Evolutionary conservation across 2,329 filamentous ascomycete species (phyloP).

Genomic region (Hymenoscyphus infarciens): DNA sequence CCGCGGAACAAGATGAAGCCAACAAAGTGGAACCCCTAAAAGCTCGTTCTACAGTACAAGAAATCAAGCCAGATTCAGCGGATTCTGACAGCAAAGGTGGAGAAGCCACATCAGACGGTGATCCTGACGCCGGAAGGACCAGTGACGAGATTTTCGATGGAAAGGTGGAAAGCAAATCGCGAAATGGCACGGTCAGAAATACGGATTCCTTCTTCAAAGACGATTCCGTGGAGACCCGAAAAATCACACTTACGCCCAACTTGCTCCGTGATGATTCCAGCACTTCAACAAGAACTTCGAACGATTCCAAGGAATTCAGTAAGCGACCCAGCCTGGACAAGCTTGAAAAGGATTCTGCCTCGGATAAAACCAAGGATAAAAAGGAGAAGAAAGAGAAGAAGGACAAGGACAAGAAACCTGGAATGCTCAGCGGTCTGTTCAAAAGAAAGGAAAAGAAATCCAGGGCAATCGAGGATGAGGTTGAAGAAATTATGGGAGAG

Average conservation of each 20-base stretch:
- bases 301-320: slow-evolving; percentile 48
- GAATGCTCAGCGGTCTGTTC: slow-evolving; percentile 62
- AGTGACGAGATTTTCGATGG: slow-evolving; percentile 67
- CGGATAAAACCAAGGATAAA: slow-evolving; percentile 67
- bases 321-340: slow-evolving; percentile 69
- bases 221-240: slow-evolving; percentile 90
- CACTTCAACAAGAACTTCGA: slow-evolving; percentile 39
- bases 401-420: slow-evolving; percentile 46
- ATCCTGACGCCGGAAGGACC: slow-evolving; percentile 42
- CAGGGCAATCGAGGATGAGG: slow-evolving; percentile 54
- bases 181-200: slow-evolving; percentile 83
- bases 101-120: slow-evolving; percentile 25
- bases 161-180: slow-evolving; percentile 59
- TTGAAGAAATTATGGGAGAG: slow-evolving; percentile 31
- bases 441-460: slow-evolving; percentile 46
- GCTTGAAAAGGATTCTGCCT: slow-evolving; percentile 63
- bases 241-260: slow-evolving; percentile 94
- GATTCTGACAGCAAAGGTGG: slow-evolving; percentile 22
- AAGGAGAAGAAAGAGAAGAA: slow-evolving; percentile 61
- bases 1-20: slow-evolving; percentile 37
- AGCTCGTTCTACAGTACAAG: slow-evolving; percentile 38
- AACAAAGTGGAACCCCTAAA: slow-evolving; percentile 38
- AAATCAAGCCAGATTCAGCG: slow-evolving; percentile 27
- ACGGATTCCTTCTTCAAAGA: slow-evolving; percentile 98
- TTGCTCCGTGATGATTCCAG: slow-evolving; percentile 75